A percentile compares a stretch with the other conserved stretches of the same genome.
Conservation (phyloP, 805 yeast species). For the Wickerhamiella kurtzmanii region DNA sequence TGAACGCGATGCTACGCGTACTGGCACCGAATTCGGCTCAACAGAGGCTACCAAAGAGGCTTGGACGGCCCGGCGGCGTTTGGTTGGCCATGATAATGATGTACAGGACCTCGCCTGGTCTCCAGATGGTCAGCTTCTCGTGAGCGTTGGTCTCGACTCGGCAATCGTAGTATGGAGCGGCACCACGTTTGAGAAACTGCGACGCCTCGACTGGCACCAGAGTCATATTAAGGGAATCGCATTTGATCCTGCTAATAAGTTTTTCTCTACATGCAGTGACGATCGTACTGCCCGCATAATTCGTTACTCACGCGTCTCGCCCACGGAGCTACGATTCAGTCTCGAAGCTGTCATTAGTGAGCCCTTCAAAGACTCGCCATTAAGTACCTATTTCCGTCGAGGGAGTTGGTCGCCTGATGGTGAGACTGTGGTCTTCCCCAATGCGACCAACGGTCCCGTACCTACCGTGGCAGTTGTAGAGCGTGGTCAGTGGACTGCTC, state of each 20-base stretch:
- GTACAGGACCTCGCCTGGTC: conserved; percentile 98
- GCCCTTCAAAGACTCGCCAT: conserved; percentile 80
- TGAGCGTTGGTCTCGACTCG: conserved; percentile 88
- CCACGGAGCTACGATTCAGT: conserved; percentile 61
- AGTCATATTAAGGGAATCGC: conserved; percentile 93
- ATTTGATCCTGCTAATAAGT: conserved; percentile 96
- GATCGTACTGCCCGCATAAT: conserved; percentile 84
- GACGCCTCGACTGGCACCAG: conserved; percentile 82
- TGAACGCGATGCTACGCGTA: conserved; percentile 69
- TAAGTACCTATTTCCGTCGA: conserved; percentile 73
- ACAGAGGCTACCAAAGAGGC: conserved; percentile 53
- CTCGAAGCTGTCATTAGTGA: conserved; percentile 71
- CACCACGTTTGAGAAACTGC: conserved; percentile 74
- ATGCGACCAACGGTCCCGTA: conserved; percentile 55
- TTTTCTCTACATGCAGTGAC: conserved; percentile 93
- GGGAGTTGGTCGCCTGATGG: conserved; percentile 69
- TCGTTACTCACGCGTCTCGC: conserved; percentile 62
- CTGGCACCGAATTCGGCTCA: conserved; percentile 45
- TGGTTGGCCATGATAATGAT: conserved; percentile 95
- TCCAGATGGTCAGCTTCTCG: conserved; percentile 80
- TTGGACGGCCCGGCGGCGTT: conserved; percentile 85
- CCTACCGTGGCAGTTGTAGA: conserved; percentile 46
- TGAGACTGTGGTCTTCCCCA: conserved; percentile 55
- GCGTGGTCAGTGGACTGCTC: conserved; percentile 43
- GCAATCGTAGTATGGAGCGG: conserved; percentile 92